Evolutionary conservation across 257 asterid species (phyloP), one percentile per base, ranked within the genome.

Genomic region (Coffea canephora): DNA sequence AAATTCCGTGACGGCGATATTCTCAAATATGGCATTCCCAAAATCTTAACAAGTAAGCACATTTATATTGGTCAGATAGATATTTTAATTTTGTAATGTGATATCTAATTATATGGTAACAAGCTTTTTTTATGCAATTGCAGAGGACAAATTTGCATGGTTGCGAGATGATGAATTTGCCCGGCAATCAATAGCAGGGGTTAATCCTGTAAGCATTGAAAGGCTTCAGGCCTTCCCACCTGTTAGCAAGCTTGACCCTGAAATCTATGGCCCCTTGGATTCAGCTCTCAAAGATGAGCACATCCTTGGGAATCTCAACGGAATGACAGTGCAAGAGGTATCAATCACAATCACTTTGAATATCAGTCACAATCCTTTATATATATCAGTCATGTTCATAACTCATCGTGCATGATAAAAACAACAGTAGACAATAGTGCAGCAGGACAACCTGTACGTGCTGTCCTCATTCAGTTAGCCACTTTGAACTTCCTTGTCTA

Each of bases 91-190:
- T 61, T 61, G 2, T 21, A 27, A 27, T 66, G 5, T 45, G 13
- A 61, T 27, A 43, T 23, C 23, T 46, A 73, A 9, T 23, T 0
- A 8, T 12, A 59, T 1, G 1, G 7, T 67, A 73, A 31, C 66
- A 59, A 6, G 23, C 43, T 15, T 25, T 48, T 48, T 76, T 70
- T 78, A 54, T 31, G 52, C 43, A 67, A 74, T 48, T 77, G 78
- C 93, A 96, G 99, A 89, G 95, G 99, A 96, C 85, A 94, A 88
- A 77, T 87, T 87, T 74, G 97, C 98, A 0, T 96, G 99, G 99
- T 79, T 96, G 86, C 80, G 98, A 86, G 99, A 96, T 48, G 97
- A 94, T 72, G 99, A 96, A 81, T 96, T 96, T 75, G 97, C 91
- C 15, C 89, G 99, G 31, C 99, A 96, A 84, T 92, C 93, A 73